These are phyloP conservation scores for Drosera spatulata DNA, from an alignment of 179 eudicot genomes.

Conservation along the genomic window DNA sequence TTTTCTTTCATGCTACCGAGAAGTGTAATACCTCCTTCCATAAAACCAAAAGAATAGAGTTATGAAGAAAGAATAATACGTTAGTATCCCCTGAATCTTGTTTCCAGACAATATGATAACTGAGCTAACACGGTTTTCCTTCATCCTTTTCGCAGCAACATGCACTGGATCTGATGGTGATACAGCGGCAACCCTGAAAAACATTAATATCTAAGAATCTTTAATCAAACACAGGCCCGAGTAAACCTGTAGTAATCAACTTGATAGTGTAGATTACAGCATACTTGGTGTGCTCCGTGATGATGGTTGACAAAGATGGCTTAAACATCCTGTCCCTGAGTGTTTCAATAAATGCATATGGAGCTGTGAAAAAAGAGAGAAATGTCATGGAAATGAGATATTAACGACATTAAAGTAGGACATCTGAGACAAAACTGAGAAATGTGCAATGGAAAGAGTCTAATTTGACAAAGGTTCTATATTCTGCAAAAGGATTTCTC, in stretches of 20 bases:
- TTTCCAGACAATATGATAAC: slow-evolving; percentile 51
- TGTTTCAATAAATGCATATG: slow-evolving; percentile 81
- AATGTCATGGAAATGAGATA: neutral
- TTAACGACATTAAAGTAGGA: no score
- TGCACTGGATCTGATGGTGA: slow-evolving; percentile 77
- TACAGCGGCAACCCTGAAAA: slow-evolving; percentile 57
- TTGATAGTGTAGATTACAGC: slow-evolving; percentile 7
- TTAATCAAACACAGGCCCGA: slow-evolving; percentile 4
- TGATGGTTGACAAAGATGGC: slow-evolving; percentile 79
- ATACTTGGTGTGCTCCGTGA: slow-evolving; percentile 72
- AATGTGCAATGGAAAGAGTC: no score
- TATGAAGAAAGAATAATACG: slow-evolving; percentile 30
- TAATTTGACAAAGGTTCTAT: no score
- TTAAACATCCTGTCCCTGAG: slow-evolving; percentile 94
- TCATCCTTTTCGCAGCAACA: slow-evolving; percentile 92
- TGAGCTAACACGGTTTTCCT: slow-evolving; percentile 64
- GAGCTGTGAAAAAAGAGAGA: slow-evolving; percentile 38
- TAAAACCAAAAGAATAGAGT: neutral
- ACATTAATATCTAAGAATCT: slow-evolving; percentile 1
- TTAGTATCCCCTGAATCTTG: slow-evolving; percentile 79
- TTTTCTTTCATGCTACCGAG: neutral
- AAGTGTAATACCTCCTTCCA: neutral
- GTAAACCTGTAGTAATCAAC: neutral
- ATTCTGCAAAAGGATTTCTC: no score
- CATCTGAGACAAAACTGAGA: no score